Evolutionary conservation across 345 rosid species (phyloP).

Genomic region (Citrus reticulata): DNA sequence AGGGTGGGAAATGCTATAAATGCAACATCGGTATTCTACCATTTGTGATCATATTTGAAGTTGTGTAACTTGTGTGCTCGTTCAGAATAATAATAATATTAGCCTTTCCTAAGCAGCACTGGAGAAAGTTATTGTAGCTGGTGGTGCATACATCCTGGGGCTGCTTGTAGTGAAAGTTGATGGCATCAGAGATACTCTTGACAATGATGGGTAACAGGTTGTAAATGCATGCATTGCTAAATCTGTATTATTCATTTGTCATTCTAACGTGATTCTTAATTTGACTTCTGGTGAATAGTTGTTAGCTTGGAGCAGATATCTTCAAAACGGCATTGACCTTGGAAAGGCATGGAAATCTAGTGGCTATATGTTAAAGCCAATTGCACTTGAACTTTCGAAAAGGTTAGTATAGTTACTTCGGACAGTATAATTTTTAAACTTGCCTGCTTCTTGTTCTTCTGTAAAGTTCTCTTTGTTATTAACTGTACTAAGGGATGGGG

Average conservation of each 20-base stretch:
- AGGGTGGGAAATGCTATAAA: constrained; percentile 31
- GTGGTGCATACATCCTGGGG: neutral
- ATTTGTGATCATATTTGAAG: neutral
- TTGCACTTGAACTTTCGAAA: no score
- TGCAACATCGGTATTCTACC: constrained; percentile 19
- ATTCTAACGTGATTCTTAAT: neutral
- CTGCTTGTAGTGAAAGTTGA: neutral
- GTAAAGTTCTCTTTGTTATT: no score
- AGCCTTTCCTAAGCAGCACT: neutral
- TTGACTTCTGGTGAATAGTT: neutral
- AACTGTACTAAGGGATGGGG: no score
- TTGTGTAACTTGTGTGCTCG: neutral
- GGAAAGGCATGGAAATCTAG: no score
- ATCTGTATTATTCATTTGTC: neutral
- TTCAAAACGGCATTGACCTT: no score
- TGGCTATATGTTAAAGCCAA: no score
- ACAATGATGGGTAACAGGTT: constrained; percentile 27
- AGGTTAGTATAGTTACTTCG: no score
- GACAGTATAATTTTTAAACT: no score
- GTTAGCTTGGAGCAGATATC: no score
- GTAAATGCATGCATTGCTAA: neutral
- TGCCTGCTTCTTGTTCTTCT: no score
- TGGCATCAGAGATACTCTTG: constrained; percentile 18
- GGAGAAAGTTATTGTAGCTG: neutral
- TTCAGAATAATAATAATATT: neutral